Evolutionary conservation across 2,329 filamentous ascomycete species (phyloP), one percentile per base, ranked within the genome.

Genomic region (Sphaerulina musiva): DNA sequence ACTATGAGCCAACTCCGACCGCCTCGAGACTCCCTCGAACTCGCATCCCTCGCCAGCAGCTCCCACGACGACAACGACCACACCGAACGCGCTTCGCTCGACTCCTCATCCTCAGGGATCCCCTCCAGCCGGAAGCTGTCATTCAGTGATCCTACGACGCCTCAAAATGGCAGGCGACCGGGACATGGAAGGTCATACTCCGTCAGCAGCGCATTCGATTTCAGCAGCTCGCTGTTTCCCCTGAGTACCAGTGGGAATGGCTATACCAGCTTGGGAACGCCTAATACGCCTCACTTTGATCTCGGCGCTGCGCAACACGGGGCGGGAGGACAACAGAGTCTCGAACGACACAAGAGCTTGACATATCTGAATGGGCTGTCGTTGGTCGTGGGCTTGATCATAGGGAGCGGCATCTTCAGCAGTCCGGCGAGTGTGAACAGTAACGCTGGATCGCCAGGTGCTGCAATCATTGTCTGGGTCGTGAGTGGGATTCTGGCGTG

Each of bases 351-450:
- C 76, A 98, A 98, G 76, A 95, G 88, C 11, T 74, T 98, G 71
- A 97, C 93, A 29, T 97, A 92, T 68, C 69, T 97, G 45, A 98
- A 98, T 70, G 93, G 93, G 0, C 72, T 98, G 54, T 95, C 89
- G 23, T 77, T 98, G 54, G 87, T 98, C 47, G 81, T 97, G 46
- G 92, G 93, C 1, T 74, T 98, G 59, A 95, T 97, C 62, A 97
- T 98, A 67, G 93, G 93, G 2, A 95, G 89, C 23, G 93, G 92
- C 11, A 96, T 98, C 66, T 98, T 97, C 73, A 95, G 89, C 3
- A 95, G 89, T 20, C 92, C 92, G 0, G 90, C 89, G 52, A 89
- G 95, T 68, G 92, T 98, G 64, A 95, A 93, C 72, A 81, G 81
- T 52, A 95, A 95, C 69, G 89, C 89, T 36, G 93, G 92, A 8